phyloP scores from a whole-genome alignment of 73 alveolate genomes.

The Durusdinium trenchii region DNA sequence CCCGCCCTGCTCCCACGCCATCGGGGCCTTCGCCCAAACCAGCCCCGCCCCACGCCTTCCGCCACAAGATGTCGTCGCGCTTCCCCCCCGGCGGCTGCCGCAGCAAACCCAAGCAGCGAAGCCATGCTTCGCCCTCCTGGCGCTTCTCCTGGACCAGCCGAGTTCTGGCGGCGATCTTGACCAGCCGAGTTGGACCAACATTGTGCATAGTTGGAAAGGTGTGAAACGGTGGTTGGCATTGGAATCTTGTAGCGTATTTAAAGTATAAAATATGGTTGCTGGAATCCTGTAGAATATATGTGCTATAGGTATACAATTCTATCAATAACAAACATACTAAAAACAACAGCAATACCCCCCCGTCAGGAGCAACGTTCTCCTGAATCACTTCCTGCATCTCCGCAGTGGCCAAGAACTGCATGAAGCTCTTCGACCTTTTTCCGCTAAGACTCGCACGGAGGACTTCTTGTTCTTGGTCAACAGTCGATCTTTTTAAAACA shows the following conservation, averaged over 20 bases:
- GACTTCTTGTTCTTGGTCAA: no score
- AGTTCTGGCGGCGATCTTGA: no score
- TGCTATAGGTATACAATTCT: not conserved
- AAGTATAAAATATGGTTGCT: not conserved
- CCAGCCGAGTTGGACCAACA: no score
- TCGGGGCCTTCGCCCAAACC: not conserved
- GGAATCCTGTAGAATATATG: no score
- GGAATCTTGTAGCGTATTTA: not conserved
- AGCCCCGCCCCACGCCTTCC: not conserved
- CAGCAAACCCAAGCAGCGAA: slow-evolving; percentile 28
- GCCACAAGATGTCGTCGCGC: slow-evolving; percentile 39
- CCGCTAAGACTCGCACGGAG: no score
- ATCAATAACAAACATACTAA: no score
- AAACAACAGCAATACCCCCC: not conserved
- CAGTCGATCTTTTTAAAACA: no score
- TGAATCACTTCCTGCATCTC: slow-evolving; percentile 14
- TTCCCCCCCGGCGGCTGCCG: not conserved
- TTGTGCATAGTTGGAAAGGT: not conserved
- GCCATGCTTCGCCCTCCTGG: slow-evolving; percentile 58
- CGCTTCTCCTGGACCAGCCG: slow-evolving; percentile 23
- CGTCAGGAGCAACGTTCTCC: not conserved
- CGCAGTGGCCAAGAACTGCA: not conserved
- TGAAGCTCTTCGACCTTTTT: slow-evolving; percentile 40
- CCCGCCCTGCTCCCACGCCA: not conserved
- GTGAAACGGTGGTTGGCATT: not conserved